Conservation (phyloP, 1,284 basidiomycete species). For the Tilletia setariae region DNA sequence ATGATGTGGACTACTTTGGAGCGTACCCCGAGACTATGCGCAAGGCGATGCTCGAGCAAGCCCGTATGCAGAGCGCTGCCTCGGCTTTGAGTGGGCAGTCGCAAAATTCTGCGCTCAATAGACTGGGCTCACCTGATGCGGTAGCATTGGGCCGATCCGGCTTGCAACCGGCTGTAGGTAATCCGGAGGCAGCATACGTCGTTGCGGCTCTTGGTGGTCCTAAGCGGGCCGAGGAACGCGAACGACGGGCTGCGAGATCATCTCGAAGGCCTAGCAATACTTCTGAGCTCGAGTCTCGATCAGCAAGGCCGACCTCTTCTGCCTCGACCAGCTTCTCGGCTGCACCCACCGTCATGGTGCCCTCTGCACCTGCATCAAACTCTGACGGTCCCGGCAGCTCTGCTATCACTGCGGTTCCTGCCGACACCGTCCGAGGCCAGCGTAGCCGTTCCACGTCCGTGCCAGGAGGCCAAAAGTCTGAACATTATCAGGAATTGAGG, state of each 20-base stretch:
- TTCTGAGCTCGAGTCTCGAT: no score
- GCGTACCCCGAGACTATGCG: constrained; percentile 8
- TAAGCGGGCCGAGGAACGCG: no score
- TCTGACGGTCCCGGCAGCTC: neutral
- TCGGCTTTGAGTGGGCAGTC: neutral
- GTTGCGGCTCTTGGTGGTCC: no score
- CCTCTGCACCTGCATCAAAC: neutral
- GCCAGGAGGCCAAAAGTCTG: neutral
- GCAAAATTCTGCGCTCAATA: neutral
- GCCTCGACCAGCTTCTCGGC: constrained; percentile 12
- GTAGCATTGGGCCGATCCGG: neutral
- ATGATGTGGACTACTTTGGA: constrained; percentile 4
- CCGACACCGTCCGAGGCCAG: neutral
- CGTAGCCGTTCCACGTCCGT: neutral
- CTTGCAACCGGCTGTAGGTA: neutral
- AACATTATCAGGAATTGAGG: neutral
- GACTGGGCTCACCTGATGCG: neutral
- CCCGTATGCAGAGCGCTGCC: neutral
- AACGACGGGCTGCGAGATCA: no score
- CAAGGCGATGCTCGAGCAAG: neutral
- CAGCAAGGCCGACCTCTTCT: neutral
- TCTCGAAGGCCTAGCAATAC: no score
- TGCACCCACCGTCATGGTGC: neutral
- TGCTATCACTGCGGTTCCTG: neutral
- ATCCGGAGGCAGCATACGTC: neutral